Percentiles rank a stretch among this genome's conserved stretches.
Evolutionary conservation across 2,329 filamentous ascomycete genomes (phyloP).

Genomic region (Hymenoscyphus fructigenus): DNA sequence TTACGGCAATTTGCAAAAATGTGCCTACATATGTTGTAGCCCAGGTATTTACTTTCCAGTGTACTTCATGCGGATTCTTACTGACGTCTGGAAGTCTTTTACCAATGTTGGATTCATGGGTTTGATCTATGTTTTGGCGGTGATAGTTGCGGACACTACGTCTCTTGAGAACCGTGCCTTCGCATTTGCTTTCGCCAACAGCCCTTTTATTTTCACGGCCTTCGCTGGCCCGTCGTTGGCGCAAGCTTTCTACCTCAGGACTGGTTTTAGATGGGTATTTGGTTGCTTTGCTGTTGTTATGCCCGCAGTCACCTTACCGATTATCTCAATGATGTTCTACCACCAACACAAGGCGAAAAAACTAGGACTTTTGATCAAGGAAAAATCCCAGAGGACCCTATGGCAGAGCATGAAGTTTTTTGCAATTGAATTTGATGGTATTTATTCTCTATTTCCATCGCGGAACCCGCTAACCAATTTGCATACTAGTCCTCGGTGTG

Average conservation of each 20-base stretch:
- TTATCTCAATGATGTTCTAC: conserved; percentile 49
- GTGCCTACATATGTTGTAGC: neutral
- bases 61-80: too few species aligned
- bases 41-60: neutral
- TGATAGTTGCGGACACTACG: conserved; percentile 68
- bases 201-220: conserved; percentile 65
- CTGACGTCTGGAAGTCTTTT: neutral
- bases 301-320: conserved; percentile 58
- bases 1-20: conserved; percentile 4
- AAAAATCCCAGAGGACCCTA: conserved; percentile 28
- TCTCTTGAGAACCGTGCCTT: conserved; percentile 59
- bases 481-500: conserved; percentile 50
- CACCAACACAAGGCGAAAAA: conserved; percentile 29
- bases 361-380: conserved; percentile 23
- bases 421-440: conserved; percentile 58
- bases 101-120: conserved; percentile 44
- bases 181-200: conserved; percentile 56
- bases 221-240: conserved; percentile 61
- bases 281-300: conserved; percentile 65
- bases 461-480: neutral
- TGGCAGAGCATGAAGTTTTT: conserved; percentile 53
- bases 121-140: conserved; percentile 58
- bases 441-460: neutral
- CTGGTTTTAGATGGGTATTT: conserved; percentile 67
- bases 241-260: conserved; percentile 49